Evolutionary conservation across 768 basidiomycete species (phyloP).

Genomic region (Rhodotorula toruloides): DNA sequence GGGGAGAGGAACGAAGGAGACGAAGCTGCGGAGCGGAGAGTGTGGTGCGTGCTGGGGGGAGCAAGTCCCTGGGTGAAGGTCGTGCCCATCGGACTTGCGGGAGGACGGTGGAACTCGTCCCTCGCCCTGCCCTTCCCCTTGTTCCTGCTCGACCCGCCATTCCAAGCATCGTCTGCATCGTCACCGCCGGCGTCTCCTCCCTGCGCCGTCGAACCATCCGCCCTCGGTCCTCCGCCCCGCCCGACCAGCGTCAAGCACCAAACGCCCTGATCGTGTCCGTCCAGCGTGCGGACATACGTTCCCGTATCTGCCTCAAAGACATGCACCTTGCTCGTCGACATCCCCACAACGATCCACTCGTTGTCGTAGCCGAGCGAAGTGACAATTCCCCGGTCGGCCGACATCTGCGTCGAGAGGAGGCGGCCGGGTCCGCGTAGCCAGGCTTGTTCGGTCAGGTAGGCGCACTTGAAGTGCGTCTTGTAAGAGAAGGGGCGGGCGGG

Average conservation of each 20-base stretch:
- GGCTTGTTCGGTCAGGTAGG: slow-evolving; percentile 69
- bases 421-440: slow-evolving; percentile 69
- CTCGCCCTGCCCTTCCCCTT: background rate
- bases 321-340: slow-evolving; percentile 77
- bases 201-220: background rate
- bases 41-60: background rate
- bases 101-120: background rate
- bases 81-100: slow-evolving; percentile 6
- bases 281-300: slow-evolving; percentile 66
- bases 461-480: slow-evolving; percentile 64
- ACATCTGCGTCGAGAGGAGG: slow-evolving; percentile 60
- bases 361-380: slow-evolving; percentile 79
- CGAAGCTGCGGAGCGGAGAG: background rate
- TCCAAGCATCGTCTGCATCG: background rate
- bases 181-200: background rate
- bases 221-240: slow-evolving; percentile 53
- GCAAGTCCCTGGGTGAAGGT: background rate
- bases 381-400: slow-evolving; percentile 62
- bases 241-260: slow-evolving; percentile 82
- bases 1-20: background rate
- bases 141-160: too few species aligned
- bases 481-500: slow-evolving; percentile 54
- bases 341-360: slow-evolving; percentile 79
- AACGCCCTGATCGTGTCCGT: slow-evolving; percentile 82
- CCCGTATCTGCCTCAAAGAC: slow-evolving; percentile 77